Base-by-base conservation (phyloP, 257 asterid genomes). In the Solanum infundibuliforme region DNA sequence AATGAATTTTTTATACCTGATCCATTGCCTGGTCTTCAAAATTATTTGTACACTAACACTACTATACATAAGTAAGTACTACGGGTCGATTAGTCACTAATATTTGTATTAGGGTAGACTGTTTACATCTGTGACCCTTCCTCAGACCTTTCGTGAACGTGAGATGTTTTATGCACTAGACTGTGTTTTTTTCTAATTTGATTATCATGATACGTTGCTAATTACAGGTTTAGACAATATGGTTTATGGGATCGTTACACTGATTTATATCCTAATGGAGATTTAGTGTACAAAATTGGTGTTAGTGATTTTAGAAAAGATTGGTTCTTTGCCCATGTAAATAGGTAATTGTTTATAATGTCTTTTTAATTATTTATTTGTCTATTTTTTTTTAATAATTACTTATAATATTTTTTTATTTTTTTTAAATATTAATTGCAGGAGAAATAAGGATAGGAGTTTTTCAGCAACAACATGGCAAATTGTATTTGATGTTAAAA, bases 261-360 rank as follows among this genome's bases (percentile, higher is more conserved):
- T 32, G 90, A 90, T 86, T 69, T 87, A 52, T 91, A 91, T 35
- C 92, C 92, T 36, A 23, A 89, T 11, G 35, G 83, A n/a, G 93
- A 91, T 48, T 9, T 91, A 62, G 55, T 75, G 1, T 91, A 89
- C 83, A 89, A 10, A n/a, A 65, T 90, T 71, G 91, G 93, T 14
- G 38, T 35, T 20, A 89, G 90, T 62, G 79, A 91, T 84, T 89
- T 75, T 76, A 65, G 74, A 27, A 89, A 83, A 36, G 92, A 91
- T 48, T 91, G 93, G 93, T 91, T 91, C 73, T 91, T 74, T 86
- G 92, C 93, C 13, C 93, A 91, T 52, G 91, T 91, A 29, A 89
- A 38, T 23, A 86, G 87, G 87, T 86, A 27, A 34, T 68, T 18
- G 27, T 29, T 72, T 41, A 41, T 41, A 35, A 8, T 32, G 41